Evolutionary conservation across 2,329 filamentous ascomycete species (phyloP).

Genomic region (Bretziella fagacearum): DNA sequence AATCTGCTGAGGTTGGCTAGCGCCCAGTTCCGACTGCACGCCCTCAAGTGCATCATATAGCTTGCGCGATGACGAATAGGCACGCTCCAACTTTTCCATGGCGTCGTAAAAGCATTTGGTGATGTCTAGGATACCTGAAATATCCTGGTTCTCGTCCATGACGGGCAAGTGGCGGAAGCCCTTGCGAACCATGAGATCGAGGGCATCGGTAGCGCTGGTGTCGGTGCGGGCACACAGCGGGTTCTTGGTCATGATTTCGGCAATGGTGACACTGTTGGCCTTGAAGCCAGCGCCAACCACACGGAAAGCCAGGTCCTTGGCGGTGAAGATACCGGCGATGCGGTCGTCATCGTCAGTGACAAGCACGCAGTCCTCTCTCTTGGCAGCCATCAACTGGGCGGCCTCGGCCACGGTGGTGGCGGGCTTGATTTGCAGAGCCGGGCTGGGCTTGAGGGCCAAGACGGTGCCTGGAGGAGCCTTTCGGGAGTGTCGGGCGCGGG

Average conservation of each 20-base stretch:
- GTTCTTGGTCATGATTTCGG: slow-evolving; percentile 99
- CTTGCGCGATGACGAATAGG: slow-evolving; percentile 94
- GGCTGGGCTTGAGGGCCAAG: slow-evolving; percentile 84
- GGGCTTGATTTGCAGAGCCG: slow-evolving; percentile 94
- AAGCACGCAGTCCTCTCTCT: slow-evolving; percentile 92
- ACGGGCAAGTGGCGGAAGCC: slow-evolving; percentile 94
- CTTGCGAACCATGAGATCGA: slow-evolving; percentile 96
- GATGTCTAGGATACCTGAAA: slow-evolving; percentile 93
- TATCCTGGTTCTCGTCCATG: slow-evolving; percentile 99
- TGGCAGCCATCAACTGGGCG: slow-evolving; percentile 95
- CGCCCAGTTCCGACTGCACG: slow-evolving; percentile 89
- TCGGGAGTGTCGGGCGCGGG: slow-evolving; percentile 65
- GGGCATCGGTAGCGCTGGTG: slow-evolving; percentile 90
- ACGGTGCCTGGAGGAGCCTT: slow-evolving; percentile 95
- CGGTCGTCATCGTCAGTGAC: slow-evolving; percentile 96
- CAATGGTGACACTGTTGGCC: slow-evolving; percentile 77
- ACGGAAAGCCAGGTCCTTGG: slow-evolving; percentile 93
- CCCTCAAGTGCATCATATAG: slow-evolving; percentile 94
- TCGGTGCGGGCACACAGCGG: slow-evolving; percentile 93
- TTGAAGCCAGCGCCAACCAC: slow-evolving; percentile 86
- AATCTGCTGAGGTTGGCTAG: slow-evolving; percentile 93
- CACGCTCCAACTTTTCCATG: slow-evolving; percentile 97
- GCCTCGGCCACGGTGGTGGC: slow-evolving; percentile 86
- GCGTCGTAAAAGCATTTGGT: slow-evolving; percentile 99
- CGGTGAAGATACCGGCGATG: slow-evolving; percentile 96